Evolutionary conservation across 257 asterid species (phyloP).

Genomic region (Haberlea rhodopensis): DNA sequence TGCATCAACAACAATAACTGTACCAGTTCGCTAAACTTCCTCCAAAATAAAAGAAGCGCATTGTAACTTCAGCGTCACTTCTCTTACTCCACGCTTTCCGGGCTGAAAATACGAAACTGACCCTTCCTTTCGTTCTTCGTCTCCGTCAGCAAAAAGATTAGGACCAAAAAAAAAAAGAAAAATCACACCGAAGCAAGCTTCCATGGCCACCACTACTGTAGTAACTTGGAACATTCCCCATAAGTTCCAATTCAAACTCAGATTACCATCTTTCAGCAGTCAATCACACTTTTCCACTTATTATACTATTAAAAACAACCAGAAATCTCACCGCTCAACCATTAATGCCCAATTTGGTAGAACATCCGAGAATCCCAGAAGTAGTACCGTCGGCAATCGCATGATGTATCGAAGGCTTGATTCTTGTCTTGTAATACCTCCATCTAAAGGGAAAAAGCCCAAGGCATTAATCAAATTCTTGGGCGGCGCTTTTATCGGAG

Average conservation of each 20-base stretch:
- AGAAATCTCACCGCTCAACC: slow-evolving; percentile 17
- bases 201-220: slow-evolving; percentile 44
- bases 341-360: slow-evolving; percentile 30
- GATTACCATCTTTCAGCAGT: neutral
- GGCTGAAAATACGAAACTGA: too few species aligned
- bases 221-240: slow-evolving; percentile 27
- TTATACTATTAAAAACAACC: neutral
- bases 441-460: slow-evolving; percentile 60
- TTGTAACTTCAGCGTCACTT: neutral
- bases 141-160: too few species aligned
- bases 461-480: slow-evolving; percentile 77
- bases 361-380: slow-evolving; percentile 19
- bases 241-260: slow-evolving; percentile 25
- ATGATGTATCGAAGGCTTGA: slow-evolving; percentile 59
- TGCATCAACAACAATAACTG: too few species aligned
- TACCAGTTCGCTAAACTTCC: too few species aligned
- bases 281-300: slow-evolving; percentile 15
- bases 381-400: slow-evolving; percentile 11
- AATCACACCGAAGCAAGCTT: slow-evolving; percentile 23
- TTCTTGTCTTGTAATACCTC: slow-evolving; percentile 81
- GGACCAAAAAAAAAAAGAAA: too few species aligned
- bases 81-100: neutral
- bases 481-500: slow-evolving; percentile 98
- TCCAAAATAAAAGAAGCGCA: neutral
- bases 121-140: too few species aligned